Evolutionary conservation across 306 rosid species (phyloP).

Genomic region (Lagenaria siceraria): DNA sequence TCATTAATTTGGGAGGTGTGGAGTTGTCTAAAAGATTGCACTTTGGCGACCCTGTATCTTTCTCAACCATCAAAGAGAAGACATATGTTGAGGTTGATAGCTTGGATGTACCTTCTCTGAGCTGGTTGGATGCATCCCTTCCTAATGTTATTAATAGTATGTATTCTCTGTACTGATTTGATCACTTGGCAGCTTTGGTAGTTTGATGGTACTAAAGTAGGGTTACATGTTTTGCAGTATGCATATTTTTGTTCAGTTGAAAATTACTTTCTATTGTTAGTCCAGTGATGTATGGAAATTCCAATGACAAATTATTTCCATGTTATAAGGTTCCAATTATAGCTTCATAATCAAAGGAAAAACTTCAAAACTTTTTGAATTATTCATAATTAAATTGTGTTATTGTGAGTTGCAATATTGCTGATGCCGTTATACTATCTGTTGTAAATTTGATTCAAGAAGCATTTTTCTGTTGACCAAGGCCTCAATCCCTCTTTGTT

Average conservation of each 20-base stretch:
- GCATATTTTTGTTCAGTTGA: background rate
- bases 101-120: slow-evolving; percentile 58
- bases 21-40: slow-evolving; percentile 37
- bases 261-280: background rate
- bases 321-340: background rate
- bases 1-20: slow-evolving; percentile 22
- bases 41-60: slow-evolving; percentile 47
- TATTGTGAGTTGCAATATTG: background rate
- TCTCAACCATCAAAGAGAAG: slow-evolving; percentile 40
- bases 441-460: background rate
- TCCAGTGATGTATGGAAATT: background rate
- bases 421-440: background rate
- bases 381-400: background rate
- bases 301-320: background rate
- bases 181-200: background rate
- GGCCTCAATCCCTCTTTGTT: background rate
- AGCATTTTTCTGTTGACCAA: too few relatives aligned
- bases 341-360: background rate
- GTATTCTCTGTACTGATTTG: slow-evolving; percentile 26
- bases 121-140: slow-evolving; percentile 60
- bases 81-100: slow-evolving; percentile 20
- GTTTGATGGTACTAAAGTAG: background rate
- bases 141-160: slow-evolving; percentile 66
- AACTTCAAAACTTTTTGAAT: background rate
- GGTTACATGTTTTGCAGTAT: background rate